Evolutionary conservation across 192 early-diverging fungal species (phyloP).

Genomic region (Radiomyces spectabilis): DNA sequence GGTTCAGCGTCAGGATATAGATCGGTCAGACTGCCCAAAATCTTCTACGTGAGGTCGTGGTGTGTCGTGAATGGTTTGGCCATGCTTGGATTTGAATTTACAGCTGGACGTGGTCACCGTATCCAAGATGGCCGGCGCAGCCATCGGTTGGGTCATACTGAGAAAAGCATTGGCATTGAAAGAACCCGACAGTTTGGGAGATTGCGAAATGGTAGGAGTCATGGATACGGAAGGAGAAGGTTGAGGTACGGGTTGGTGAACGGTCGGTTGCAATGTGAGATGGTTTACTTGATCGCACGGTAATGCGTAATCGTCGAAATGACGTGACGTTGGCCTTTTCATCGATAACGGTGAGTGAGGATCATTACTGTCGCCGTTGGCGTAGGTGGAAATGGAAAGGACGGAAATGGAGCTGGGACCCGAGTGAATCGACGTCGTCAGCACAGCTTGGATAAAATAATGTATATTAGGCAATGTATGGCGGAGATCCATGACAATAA

Average conservation of each 20-base stretch:
- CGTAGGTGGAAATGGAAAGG: conserved; percentile 28
- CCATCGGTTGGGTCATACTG: conserved; percentile 3
- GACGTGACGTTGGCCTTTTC: too few relatives aligned
- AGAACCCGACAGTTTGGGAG: not conserved
- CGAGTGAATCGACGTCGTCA: conserved; percentile 35
- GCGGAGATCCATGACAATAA: conserved; percentile 59
- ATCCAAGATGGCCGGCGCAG: conserved; percentile 14
- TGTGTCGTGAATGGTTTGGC: too few relatives aligned
- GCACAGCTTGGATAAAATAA: conserved; percentile 42
- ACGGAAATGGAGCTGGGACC: conserved; percentile 27
- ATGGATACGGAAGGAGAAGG: conserved; percentile 9
- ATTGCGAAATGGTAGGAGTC: not conserved
- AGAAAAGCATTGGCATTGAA: conserved; percentile 6
- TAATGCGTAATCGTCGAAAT: not conserved
- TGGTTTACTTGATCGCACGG: not conserved
- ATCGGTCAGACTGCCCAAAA: too few relatives aligned
- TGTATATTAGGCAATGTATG: conserved; percentile 67
- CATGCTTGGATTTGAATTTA: too few relatives aligned
- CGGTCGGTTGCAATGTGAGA: conserved; percentile 9
- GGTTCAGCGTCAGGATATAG: too few relatives aligned
- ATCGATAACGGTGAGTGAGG: not conserved
- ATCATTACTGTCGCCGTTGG: not conserved
- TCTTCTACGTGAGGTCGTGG: too few relatives aligned
- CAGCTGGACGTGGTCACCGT: conserved; percentile 18
- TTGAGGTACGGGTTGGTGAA: not conserved